Evolutionary conservation across 225 moss, liverwort and hornwort genomes (phyloP).

Genomic region (Climacium dendroides): DNA sequence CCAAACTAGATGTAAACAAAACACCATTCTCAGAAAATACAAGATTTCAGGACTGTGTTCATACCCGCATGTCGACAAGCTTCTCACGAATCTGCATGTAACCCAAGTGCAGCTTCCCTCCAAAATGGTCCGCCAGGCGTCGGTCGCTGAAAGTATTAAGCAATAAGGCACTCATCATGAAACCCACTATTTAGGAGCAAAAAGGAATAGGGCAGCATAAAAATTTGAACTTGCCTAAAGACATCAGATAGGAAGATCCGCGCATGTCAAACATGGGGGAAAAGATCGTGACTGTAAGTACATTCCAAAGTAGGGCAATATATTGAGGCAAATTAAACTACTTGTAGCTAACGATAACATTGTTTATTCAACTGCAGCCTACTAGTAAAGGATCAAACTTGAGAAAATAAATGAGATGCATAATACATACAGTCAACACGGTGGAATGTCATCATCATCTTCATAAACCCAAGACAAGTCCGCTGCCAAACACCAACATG

Average conservation of each 20-base stretch:
- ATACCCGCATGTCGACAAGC: conserved; percentile 79
- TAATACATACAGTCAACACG: conserved; percentile 43
- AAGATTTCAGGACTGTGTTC: neutral
- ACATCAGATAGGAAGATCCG: neutral
- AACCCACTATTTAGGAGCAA: conserved; percentile 2
- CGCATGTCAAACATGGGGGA: neutral
- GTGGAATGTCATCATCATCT: conserved; percentile 35
- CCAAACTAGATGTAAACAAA: neutral
- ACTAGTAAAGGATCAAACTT: neutral
- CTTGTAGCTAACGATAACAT: neutral
- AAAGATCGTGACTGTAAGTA: neutral
- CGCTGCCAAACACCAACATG: conserved; percentile 54
- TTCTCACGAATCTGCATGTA: conserved; percentile 99
- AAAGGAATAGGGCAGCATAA: neutral
- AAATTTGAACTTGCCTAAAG: neutral
- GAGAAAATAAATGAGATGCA: conserved; percentile 37
- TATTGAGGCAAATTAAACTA: neutral
- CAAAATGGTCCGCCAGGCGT: conserved; percentile 97
- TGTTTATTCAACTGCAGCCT: neutral
- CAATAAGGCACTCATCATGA: conserved; percentile 11
- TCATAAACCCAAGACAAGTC: conserved; percentile 28
- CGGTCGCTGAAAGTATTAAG: conserved; percentile 71
- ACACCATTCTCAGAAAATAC: neutral
- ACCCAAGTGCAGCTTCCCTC: conserved; percentile 96
- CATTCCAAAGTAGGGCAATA: neutral